These are phyloP conservation scores for Mimosa bimucronata DNA, from an alignment of 306 rosid genomes.

Conservation along the genomic window DNA sequence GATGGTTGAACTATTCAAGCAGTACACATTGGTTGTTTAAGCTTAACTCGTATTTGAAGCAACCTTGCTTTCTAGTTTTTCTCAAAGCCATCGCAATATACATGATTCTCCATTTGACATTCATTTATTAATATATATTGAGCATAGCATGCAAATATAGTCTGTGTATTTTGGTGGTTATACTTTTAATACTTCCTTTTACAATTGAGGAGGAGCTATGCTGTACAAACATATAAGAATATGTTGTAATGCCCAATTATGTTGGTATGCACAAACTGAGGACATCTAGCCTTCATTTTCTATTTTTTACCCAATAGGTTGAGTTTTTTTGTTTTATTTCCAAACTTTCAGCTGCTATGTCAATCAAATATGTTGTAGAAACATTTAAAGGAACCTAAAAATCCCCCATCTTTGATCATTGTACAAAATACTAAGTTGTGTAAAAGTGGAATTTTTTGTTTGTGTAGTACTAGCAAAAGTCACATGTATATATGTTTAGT, in stretches of 20 bases:
- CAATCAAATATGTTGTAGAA: not conserved
- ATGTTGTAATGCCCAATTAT: constrained; percentile 3
- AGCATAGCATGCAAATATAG: not conserved
- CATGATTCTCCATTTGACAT: not conserved
- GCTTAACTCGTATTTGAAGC: too few species aligned
- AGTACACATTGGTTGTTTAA: too few species aligned
- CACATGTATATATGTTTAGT: too few species aligned
- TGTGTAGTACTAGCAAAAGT: too few species aligned
- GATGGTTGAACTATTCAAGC: not conserved
- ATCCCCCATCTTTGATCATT: too few species aligned
- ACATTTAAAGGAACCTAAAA: not conserved
- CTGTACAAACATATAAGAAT: not conserved
- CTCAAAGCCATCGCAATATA: too few species aligned
- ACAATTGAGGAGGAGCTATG: constrained; percentile 8
- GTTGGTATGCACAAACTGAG: not conserved
- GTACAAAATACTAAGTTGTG: too few species aligned
- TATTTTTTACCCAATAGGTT: not conserved
- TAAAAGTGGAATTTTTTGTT: too few species aligned
- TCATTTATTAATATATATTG: not conserved
- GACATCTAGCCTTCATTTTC: not conserved
- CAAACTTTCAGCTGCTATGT: not conserved
- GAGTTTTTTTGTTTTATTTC: not conserved
- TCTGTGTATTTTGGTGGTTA: not conserved
- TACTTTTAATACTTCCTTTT: not conserved
- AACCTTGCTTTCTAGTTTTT: too few species aligned